Conservation (phyloP, 306 rosid species). For the Prunus davidiana region DNA sequence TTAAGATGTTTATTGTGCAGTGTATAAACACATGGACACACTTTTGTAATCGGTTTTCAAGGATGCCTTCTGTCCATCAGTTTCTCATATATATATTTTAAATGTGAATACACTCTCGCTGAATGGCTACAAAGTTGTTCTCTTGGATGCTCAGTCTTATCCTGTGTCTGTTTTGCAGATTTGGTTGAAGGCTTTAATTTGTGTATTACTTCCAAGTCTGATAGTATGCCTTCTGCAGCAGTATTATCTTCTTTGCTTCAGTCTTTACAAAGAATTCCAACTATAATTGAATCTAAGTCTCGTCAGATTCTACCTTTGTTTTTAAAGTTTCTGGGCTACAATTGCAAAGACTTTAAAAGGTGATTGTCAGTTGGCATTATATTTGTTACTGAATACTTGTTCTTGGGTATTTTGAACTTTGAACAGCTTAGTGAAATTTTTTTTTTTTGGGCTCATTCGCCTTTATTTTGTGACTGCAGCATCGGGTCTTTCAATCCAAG, state of each 20-base stretch:
- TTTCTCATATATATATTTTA: neutral
- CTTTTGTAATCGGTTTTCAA: neutral
- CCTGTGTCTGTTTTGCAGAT: conserved; percentile 51
- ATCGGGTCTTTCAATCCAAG: conserved; percentile 67
- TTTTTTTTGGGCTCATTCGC: conserved; percentile 21
- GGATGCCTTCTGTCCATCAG: neutral
- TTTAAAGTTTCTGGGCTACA: conserved; percentile 76
- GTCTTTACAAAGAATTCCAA: conserved; percentile 66
- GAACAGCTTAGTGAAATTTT: neutral
- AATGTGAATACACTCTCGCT: neutral
- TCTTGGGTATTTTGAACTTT: neutral
- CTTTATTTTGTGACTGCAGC: conserved; percentile 45
- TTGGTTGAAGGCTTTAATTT: conserved; percentile 46
- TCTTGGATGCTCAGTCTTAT: neutral
- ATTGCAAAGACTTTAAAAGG: conserved; percentile 48
- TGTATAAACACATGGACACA: neutral
- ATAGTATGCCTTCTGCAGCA: conserved; percentile 60
- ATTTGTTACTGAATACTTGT: conserved; percentile 11
- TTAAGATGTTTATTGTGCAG: neutral
- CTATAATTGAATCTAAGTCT: conserved; percentile 57
- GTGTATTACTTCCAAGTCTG: conserved; percentile 45
- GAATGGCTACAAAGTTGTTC: neutral
- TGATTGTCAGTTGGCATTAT: conserved; percentile 26
- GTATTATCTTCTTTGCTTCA: conserved; percentile 63
- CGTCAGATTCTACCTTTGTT: conserved; percentile 61